These are phyloP conservation scores for Aspergillus luchuensis DNA, from an alignment of 2,329 filamentous ascomycete genomes.

Conservation along the genomic window DNA sequence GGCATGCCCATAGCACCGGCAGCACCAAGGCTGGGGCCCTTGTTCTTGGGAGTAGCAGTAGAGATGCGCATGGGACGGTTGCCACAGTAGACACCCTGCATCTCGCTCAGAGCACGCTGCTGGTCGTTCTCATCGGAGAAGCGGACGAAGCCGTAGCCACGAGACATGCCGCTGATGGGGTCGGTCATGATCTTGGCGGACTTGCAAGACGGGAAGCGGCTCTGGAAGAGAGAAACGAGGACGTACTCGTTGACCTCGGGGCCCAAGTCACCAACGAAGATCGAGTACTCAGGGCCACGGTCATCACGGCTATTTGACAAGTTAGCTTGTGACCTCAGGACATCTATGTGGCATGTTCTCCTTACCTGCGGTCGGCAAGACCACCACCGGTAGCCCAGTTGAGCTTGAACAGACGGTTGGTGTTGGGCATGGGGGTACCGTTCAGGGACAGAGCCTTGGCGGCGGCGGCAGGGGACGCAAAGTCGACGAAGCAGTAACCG, in stretches of 20 bases:
- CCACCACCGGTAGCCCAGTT: slow-evolving; percentile 99
- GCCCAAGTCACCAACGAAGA: slow-evolving; percentile 96
- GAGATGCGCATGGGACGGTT: slow-evolving; percentile 99
- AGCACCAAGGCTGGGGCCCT: slow-evolving; percentile 56
- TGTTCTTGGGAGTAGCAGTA: slow-evolving; percentile 95
- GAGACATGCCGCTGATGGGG: slow-evolving; percentile 94
- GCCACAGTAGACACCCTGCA: slow-evolving; percentile 99
- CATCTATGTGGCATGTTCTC: neutral
- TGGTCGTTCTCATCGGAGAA: slow-evolving; percentile 96
- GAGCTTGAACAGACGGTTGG: slow-evolving; percentile 92
- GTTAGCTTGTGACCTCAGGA: neutral
- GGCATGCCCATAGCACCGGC: slow-evolving; percentile 56
- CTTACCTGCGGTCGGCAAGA: slow-evolving; percentile 85
- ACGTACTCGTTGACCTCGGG: slow-evolving; percentile 99
- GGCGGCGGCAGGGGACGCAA: slow-evolving; percentile 77
- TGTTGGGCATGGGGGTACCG: slow-evolving; percentile 87
- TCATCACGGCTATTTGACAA: slow-evolving; percentile 68
- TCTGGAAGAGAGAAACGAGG: slow-evolving; percentile 94
- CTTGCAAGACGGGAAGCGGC: slow-evolving; percentile 95
- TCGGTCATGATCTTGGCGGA: slow-evolving; percentile 99
- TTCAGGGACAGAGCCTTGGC: slow-evolving; percentile 90
- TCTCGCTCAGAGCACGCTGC: slow-evolving; percentile 92
- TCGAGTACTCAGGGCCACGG: slow-evolving; percentile 91
- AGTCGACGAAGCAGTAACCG: slow-evolving; percentile 98
- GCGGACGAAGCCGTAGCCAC: slow-evolving; percentile 95